Evolutionary conservation across 768 basidiomycete genomes (phyloP).

Genomic region (Podaxis carcinomalis): DNA sequence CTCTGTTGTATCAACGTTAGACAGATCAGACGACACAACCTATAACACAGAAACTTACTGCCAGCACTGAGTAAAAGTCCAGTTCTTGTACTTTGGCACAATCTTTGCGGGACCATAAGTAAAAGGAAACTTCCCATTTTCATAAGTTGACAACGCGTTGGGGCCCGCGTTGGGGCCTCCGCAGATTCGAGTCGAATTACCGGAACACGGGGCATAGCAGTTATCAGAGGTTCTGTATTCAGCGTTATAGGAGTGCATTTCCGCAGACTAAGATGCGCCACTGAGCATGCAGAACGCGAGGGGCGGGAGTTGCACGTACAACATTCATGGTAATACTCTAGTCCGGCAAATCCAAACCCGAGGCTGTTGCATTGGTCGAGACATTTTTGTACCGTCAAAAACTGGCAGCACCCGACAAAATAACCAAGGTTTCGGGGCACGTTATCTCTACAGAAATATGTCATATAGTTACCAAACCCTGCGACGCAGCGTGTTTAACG

Average conservation of each 20-base stretch:
- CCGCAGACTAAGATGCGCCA: constrained; percentile 15
- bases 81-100: constrained; percentile 11
- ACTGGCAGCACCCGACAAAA: constrained; percentile 9
- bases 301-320: constrained; percentile 11
- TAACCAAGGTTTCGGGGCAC: constrained; percentile 12
- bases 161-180: constrained; percentile 15
- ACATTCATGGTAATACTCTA: constrained; percentile 20
- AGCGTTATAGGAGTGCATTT: constrained; percentile 16
- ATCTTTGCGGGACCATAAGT: constrained; percentile 14
- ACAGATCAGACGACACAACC: not conserved
- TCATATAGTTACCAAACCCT: not conserved
- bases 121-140: constrained; percentile 14
- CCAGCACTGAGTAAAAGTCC: constrained; percentile 15
- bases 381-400: constrained; percentile 16
- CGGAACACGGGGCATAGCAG: constrained; percentile 16
- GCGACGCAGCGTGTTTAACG: too few relatives aligned
- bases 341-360: constrained; percentile 15
- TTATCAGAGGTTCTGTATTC: constrained; percentile 7
- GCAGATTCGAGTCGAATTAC: constrained; percentile 16
- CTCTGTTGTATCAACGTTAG: not conserved
- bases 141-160: constrained; percentile 16
- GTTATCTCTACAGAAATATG: constrained; percentile 7
- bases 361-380: constrained; percentile 14
- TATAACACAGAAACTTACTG: constrained; percentile 4
- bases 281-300: not conserved